Conservation (phyloP, 108 stramenopile species). For the Pelagomonas calceolata region DNA sequence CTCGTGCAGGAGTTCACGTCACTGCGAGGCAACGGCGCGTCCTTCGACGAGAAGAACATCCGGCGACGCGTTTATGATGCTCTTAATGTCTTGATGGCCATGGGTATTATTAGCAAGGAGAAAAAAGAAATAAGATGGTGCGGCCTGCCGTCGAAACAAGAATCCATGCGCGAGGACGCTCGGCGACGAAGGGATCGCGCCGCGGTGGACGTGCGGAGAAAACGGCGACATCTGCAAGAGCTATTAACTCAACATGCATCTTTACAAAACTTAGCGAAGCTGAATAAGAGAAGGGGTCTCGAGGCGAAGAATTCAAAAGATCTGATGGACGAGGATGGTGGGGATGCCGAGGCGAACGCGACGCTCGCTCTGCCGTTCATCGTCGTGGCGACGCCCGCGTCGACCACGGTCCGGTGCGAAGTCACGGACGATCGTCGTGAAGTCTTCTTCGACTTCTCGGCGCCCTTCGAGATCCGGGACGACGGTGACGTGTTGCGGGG, state of each 20-base stretch:
- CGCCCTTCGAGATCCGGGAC: slow-evolving; percentile 84
- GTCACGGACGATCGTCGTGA: slow-evolving; percentile 68
- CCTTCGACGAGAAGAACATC: slow-evolving; percentile 38
- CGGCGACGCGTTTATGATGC: slow-evolving; percentile 90
- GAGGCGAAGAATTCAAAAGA: slow-evolving; percentile 4
- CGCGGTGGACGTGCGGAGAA: slow-evolving; percentile 42
- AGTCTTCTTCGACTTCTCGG: slow-evolving; percentile 78
- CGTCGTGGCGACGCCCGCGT: slow-evolving; percentile 64
- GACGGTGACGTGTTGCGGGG: slow-evolving; percentile 84
- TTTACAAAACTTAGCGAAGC: slow-evolving; percentile 60
- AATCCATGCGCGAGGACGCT: slow-evolving; percentile 42
- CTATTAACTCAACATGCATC: slow-evolving; percentile 72
- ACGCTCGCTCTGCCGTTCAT: slow-evolving; percentile 81
- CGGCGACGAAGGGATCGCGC: slow-evolving; percentile 35
- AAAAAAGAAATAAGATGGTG: slow-evolving; percentile 56
- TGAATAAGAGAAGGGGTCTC: slow-evolving; percentile 44
- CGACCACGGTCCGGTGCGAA: slow-evolving; percentile 68
- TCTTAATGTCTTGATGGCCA: slow-evolving; percentile 86
- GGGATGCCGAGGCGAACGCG: background rate
- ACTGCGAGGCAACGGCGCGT: background rate
- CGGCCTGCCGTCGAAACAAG: slow-evolving; percentile 53
- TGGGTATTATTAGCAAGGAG: slow-evolving; percentile 81
- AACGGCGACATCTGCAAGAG: slow-evolving; percentile 61
- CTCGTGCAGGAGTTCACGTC: slow-evolving; percentile 64
- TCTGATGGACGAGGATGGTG: slow-evolving; percentile 1